Evolutionary conservation across 2,329 filamentous ascomycete species (phyloP).

Genomic region (Arthrobotrys megalospora): DNA sequence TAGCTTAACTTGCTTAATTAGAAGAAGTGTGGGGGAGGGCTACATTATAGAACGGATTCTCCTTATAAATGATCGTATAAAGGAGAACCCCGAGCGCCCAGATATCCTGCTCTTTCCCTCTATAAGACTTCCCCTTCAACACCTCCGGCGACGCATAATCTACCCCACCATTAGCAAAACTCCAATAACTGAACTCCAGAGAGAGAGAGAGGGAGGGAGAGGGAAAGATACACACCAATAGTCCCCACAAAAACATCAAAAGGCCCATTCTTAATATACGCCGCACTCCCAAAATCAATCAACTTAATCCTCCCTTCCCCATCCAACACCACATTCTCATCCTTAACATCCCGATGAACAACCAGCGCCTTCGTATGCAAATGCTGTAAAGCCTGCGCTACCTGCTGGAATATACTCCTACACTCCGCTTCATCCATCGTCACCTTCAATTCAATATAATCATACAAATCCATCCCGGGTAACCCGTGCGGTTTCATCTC

Average conservation of each 20-base stretch:
- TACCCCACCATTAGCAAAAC: conserved; percentile 67
- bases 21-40: not conserved
- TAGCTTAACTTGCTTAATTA: not conserved
- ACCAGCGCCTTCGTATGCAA: conserved; percentile 91
- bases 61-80: conserved; percentile 99
- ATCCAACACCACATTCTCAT: conserved; percentile 96
- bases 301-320: conserved; percentile 96
- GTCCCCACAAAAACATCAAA: conserved; percentile 99
- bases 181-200: no score
- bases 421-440: conserved; percentile 98
- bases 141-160: conserved; percentile 99
- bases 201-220: conserved; percentile 55
- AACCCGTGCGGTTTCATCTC: conserved; percentile 96
- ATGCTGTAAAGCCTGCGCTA: conserved; percentile 89
- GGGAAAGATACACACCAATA: conserved; percentile 78
- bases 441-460: conserved; percentile 95
- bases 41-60: conserved; percentile 94
- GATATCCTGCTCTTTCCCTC: conserved; percentile 96
- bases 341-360: conserved; percentile 98
- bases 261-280: conserved; percentile 97
- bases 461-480: conserved; percentile 97
- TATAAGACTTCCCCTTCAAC: conserved; percentile 89
- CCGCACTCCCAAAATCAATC: conserved; percentile 97
- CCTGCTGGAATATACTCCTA: conserved; percentile 94
- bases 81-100: conserved; percentile 97